These are phyloP conservation scores for Moricandia moricandioides DNA, from an alignment of 345 rosid species.

Conservation along the genomic window DNA sequence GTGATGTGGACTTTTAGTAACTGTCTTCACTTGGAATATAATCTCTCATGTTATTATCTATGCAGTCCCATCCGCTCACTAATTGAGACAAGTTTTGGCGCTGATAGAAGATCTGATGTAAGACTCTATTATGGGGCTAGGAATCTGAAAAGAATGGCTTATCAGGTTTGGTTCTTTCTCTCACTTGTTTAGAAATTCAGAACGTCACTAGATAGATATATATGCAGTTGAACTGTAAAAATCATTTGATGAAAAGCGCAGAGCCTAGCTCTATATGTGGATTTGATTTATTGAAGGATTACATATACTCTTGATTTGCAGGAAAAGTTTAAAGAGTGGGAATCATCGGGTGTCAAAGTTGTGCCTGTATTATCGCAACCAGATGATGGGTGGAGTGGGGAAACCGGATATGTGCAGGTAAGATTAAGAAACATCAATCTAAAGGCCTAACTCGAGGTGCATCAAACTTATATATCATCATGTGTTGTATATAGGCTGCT, in stretches of 20 bases:
- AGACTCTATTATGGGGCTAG: constrained; percentile 94
- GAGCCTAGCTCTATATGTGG: background rate
- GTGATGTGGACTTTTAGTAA: background rate
- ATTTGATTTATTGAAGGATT: background rate
- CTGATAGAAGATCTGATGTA: constrained; percentile 69
- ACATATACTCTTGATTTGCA: constrained; percentile 25
- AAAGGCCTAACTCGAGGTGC: background rate
- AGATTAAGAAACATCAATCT: background rate
- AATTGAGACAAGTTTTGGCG: constrained; percentile 80
- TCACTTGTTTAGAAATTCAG: background rate
- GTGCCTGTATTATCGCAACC: constrained; percentile 91
- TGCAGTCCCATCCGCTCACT: constrained; percentile 90
- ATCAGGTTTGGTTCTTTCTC: constrained; percentile 62
- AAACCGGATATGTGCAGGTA: constrained; percentile 94
- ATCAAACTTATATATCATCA: background rate
- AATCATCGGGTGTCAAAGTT: constrained; percentile 73
- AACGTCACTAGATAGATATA: background rate
- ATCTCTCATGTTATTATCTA: constrained; percentile 16
- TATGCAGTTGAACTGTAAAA: background rate
- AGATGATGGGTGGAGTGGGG: constrained; percentile 75
- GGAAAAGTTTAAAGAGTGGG: constrained; percentile 95
- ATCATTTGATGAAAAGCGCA: background rate
- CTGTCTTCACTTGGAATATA: background rate
- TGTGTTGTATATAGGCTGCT: constrained; percentile 66
- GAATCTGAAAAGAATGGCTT: constrained; percentile 92